Evolutionary conservation across 73 alveolate genomes (phyloP).

Genomic region (Paramecium caudatum): DNA sequence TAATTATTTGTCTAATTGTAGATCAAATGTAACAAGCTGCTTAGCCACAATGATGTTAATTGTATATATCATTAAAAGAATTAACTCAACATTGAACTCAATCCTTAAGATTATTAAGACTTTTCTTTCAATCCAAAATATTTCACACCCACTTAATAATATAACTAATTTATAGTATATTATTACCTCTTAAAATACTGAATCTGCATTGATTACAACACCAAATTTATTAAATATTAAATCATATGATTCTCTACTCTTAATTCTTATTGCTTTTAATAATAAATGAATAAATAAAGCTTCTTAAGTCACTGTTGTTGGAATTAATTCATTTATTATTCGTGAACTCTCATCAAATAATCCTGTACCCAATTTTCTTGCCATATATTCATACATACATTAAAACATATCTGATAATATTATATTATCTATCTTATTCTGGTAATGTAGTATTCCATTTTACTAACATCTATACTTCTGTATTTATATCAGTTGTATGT

Average conservation of each 20-base stretch:
- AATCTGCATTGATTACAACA: background rate
- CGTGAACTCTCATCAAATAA: conserved; percentile 9
- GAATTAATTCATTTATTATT: background rate
- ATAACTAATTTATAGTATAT: background rate
- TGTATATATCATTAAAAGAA: conserved; percentile 56
- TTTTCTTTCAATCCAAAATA: conserved; percentile 29
- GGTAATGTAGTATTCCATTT: conserved; percentile 44
- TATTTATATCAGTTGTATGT: background rate
- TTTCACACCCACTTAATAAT: conserved; percentile 52
- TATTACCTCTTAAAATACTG: conserved; percentile 11
- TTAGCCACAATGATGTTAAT: background rate
- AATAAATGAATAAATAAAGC: conserved; percentile 27
- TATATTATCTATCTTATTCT: conserved; percentile 54
- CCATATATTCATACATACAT: background rate
- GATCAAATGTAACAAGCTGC: background rate
- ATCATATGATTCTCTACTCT: conserved; percentile 52
- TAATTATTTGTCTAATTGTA: background rate
- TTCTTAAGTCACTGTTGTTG: conserved; percentile 33
- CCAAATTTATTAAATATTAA: background rate
- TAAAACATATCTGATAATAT: conserved; percentile 33
- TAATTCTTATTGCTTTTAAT: conserved; percentile 15
- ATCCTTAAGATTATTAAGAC: background rate
- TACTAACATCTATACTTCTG: background rate
- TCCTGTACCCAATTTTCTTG: conserved; percentile 41
- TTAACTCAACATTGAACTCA: conserved; percentile 31